phyloP scores from a whole-genome alignment of 2,329 filamentous ascomycete species.

The Diaporthe ampelina region DNA sequence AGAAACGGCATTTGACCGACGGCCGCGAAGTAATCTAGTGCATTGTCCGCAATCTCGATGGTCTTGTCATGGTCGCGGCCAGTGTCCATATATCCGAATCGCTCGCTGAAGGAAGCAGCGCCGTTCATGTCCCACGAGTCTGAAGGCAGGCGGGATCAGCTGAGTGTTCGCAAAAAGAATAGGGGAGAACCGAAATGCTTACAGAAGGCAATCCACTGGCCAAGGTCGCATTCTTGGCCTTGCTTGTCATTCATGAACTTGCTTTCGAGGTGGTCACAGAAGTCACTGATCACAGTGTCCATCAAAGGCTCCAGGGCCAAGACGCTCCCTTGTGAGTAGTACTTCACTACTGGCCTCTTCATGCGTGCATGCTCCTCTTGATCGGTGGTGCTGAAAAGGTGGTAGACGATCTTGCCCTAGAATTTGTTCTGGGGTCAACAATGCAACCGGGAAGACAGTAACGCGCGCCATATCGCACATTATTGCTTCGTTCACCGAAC shows the following conservation, averaged over 20 bases:
- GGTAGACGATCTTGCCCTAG: neutral
- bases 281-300: neutral
- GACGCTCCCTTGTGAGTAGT: constrained; percentile 1
- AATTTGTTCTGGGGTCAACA: neutral
- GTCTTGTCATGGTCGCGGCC: constrained; percentile 54
- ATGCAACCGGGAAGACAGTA: too few species aligned
- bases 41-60: constrained; percentile 47
- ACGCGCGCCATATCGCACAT: neutral
- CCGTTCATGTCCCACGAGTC: constrained; percentile 9
- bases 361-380: constrained; percentile 2
- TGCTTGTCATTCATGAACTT: neutral
- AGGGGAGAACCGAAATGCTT: neutral
- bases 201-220: constrained; percentile 9
- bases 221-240: constrained; percentile 7
- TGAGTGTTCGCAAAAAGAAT: fast-evolving
- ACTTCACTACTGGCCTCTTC: neutral
- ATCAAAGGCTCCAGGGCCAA: neutral
- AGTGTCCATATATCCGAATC: constrained; percentile 57
- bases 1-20: constrained; percentile 49
- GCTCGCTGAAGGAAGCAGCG: neutral
- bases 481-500: neutral
- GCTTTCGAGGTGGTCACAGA: neutral
- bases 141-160: neutral
- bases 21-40: constrained; percentile 50
- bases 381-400: constrained; percentile 2